phyloP scores from a whole-genome alignment of 108 stramenopile genomes.

The Discostella stelligeroides region DNA sequence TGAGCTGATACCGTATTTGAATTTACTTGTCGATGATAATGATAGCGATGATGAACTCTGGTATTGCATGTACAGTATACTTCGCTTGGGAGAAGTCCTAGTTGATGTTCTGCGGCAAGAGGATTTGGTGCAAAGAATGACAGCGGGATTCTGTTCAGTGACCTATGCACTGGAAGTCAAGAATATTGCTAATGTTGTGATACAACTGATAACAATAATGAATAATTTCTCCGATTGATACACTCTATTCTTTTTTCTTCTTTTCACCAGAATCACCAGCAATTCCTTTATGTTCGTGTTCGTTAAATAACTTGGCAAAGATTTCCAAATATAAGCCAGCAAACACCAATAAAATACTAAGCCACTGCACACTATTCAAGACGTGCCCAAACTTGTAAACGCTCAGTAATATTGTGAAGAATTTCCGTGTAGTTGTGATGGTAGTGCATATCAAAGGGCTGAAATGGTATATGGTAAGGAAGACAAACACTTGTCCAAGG shows the following conservation, averaged over 20 bases:
- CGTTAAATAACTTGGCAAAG: slow-evolving; percentile 46
- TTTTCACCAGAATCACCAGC: not conserved
- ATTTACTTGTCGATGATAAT: not conserved
- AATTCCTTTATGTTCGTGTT: not conserved
- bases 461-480: slow-evolving; percentile 91
- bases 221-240: not conserved
- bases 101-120: not conserved
- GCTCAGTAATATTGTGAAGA: slow-evolving; percentile 92
- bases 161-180: not conserved
- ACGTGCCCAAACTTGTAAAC: slow-evolving; percentile 91
- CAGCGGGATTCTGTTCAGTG: slow-evolving; percentile 7
- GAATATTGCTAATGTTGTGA: not conserved
- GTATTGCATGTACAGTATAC: slow-evolving; percentile 16
- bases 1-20: slow-evolving; percentile 8
- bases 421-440: slow-evolving; percentile 96
- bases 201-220: not conserved
- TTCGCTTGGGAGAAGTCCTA: slow-evolving; percentile 21
- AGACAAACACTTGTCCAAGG: slow-evolving; percentile 95
- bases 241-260: not conserved
- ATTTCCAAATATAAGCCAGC: slow-evolving; percentile 81
- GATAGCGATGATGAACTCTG: not conserved
- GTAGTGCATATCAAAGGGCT: slow-evolving; percentile 89
- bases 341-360: slow-evolving; percentile 77
- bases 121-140: slow-evolving; percentile 8
- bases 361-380: slow-evolving; percentile 79